Base-by-base conservation (phyloP, 163 green algal species). In the Scenedesmus sp. region DNA sequence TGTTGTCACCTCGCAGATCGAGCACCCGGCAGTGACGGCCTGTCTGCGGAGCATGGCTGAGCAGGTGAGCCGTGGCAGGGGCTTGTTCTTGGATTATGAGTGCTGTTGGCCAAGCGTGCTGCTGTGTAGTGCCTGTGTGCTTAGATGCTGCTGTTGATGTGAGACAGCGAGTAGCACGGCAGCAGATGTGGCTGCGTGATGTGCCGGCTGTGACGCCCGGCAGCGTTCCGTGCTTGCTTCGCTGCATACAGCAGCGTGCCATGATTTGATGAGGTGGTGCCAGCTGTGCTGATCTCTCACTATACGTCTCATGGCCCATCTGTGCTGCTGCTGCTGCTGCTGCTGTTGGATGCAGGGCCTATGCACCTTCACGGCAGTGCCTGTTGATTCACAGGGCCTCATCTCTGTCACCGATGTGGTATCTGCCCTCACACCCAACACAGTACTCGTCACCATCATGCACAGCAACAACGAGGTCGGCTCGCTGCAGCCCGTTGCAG, bases 1-100 rank as follows among this genome's bases (percentile, higher is more conserved):
- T 82, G 93, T 99, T 15, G 96, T 99, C 6, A 94, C 95, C 0
- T 96, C 89, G 8, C 88, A 66, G 2, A 94, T 99, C 15, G 97
- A 99, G 94, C 97, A 99, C 92, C 97, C 97, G 0, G 97, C 97
- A 9, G 91, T 99, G 2, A 62, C 94, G 7, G 91, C 94, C 34
- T 93, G 94, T 73, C 88, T 97, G 55, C 18, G 87, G 13, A 87
- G 91, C 26, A 84, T 96, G 55, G n/a, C 70, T 52, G 26, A 88
- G 1, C 76, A 94, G 94, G 92, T 94, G 64, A 76, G 90, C 34
- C 20, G 76, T 62, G 34, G 15, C 9, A 0, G 9, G 12, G 34
- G 77, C 77, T n/a, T 87, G 55, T 6, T 55, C 15, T n/a, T 64
- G 13, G 52, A 13, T 9, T 59, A 70, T 10, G 6, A 23, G 12